Conservation (phyloP, 2,329 filamentous ascomycete genomes). For the Chaetothyriales sp. region DNA sequence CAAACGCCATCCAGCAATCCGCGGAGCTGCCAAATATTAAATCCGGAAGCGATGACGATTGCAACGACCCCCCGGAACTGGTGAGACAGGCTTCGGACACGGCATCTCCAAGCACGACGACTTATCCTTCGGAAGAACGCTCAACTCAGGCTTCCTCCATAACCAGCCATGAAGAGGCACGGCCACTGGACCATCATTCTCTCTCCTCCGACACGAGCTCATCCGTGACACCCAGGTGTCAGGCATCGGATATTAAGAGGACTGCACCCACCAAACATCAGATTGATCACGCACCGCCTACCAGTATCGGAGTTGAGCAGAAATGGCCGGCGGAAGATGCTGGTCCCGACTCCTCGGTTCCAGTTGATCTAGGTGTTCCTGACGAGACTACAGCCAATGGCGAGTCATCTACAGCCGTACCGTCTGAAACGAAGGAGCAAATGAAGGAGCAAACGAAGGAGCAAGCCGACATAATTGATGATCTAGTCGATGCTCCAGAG, state of each 20-base stretch:
- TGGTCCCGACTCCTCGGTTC: not conserved
- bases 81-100: constrained; percentile 21
- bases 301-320: not conserved
- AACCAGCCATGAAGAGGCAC: constrained; percentile 17
- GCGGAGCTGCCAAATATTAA: not conserved
- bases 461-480: not conserved
- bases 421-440: not conserved
- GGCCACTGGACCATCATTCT: constrained; percentile 9
- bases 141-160: constrained; percentile 25
- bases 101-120: constrained; percentile 19
- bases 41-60: not conserved
- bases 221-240: constrained; percentile 12
- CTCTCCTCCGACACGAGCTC: constrained; percentile 16
- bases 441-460: not conserved
- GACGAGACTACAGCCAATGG: not conserved
- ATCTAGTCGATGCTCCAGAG: not conserved
- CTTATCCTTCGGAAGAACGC: constrained; percentile 17
- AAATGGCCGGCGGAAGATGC: not conserved
- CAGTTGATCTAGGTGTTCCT: not conserved
- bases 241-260: not conserved
- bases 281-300: not conserved
- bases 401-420: not conserved
- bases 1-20: not conserved
- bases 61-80: not conserved
- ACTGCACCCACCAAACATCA: not conserved